Evolutionary conservation across 2,329 filamentous ascomycete genomes (phyloP).

Genomic region (Aspergillus glaucus): DNA sequence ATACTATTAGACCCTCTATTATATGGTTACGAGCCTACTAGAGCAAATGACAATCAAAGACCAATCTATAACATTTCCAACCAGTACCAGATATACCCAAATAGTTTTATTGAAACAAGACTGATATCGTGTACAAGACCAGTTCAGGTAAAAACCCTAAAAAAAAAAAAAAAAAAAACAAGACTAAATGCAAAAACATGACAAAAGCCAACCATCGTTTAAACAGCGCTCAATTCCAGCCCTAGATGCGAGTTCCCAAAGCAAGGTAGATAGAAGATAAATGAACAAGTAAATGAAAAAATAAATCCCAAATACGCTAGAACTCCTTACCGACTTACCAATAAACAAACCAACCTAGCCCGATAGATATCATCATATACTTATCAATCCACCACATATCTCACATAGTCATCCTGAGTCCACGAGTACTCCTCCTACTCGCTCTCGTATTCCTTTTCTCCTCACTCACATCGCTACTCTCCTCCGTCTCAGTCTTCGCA

Average conservation of each 20-base stretch:
- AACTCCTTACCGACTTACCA: too few relatives aligned
- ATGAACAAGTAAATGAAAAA: constrained; percentile 1
- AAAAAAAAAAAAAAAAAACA: too few relatives aligned
- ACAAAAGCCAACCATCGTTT: too few relatives aligned
- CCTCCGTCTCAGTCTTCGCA: constrained; percentile 32
- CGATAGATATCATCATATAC: constrained; percentile 1
- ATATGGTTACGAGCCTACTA: too few relatives aligned
- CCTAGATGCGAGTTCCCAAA: not conserved
- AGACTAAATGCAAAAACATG: too few relatives aligned
- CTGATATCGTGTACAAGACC: too few relatives aligned
- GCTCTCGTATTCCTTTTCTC: constrained; percentile 30
- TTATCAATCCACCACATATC: constrained; percentile 6
- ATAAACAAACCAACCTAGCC: constrained; percentile 5
- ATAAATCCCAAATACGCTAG: constrained; percentile 2
- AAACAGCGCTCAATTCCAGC: not conserved
- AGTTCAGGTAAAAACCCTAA: too few relatives aligned
- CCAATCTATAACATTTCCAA: too few relatives aligned
- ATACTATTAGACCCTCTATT: too few relatives aligned
- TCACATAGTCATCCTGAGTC: constrained; percentile 33
- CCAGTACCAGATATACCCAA: too few relatives aligned
- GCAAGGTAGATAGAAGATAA: not conserved
- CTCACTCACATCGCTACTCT: constrained; percentile 31
- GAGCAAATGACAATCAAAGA: too few relatives aligned
- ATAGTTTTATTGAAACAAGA: too few relatives aligned
- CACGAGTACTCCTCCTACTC: constrained; percentile 25